phyloP scores from a whole-genome alignment of 2,329 filamentous ascomycete genomes.

The Lasiodiplodia sp. region DNA sequence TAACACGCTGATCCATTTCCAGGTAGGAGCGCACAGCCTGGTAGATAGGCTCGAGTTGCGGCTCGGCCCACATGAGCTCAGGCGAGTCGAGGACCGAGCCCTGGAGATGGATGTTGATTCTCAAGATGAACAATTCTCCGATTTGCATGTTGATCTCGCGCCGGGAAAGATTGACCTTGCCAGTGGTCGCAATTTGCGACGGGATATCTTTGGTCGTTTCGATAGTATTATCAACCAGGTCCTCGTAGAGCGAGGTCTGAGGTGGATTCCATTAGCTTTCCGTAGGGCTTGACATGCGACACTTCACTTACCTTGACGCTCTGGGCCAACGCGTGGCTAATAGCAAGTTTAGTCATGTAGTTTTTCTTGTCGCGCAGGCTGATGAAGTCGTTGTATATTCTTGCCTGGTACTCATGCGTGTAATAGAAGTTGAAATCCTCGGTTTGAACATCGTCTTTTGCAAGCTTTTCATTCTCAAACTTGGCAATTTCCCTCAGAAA shows the following conservation, averaged over 20 bases:
- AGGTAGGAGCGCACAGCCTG: slow-evolving; percentile 93
- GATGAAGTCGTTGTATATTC: slow-evolving; percentile 99
- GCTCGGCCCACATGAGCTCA: slow-evolving; percentile 98
- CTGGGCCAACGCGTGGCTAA: slow-evolving; percentile 93
- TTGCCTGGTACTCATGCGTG: slow-evolving; percentile 94
- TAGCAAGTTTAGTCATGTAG: slow-evolving; percentile 97
- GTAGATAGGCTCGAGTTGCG: slow-evolving; percentile 94
- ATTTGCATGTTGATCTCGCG: slow-evolving; percentile 99
- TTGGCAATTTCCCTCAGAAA: slow-evolving; percentile 94
- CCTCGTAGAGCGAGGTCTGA: slow-evolving; percentile 92
- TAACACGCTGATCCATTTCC: slow-evolving; percentile 96
- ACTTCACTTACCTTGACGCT: slow-evolving; percentile 77
- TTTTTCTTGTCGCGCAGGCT: slow-evolving; percentile 91
- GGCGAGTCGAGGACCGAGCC: slow-evolving; percentile 96
- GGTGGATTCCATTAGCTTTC: neutral
- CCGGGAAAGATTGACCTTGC: slow-evolving; percentile 86
- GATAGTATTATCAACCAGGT: slow-evolving; percentile 91
- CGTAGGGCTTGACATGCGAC: too few relatives aligned
- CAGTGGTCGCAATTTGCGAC: slow-evolving; percentile 88
- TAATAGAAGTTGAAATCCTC: slow-evolving; percentile 99
- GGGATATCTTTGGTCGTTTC: slow-evolving; percentile 93
- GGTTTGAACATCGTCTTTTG: slow-evolving; percentile 87
- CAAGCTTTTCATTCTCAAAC: slow-evolving; percentile 90
- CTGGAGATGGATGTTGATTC: slow-evolving; percentile 98
- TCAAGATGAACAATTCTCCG: slow-evolving; percentile 94